Base-by-base conservation (phyloP, 1,284 basidiomycete species). In the Mycena citricolor region DNA sequence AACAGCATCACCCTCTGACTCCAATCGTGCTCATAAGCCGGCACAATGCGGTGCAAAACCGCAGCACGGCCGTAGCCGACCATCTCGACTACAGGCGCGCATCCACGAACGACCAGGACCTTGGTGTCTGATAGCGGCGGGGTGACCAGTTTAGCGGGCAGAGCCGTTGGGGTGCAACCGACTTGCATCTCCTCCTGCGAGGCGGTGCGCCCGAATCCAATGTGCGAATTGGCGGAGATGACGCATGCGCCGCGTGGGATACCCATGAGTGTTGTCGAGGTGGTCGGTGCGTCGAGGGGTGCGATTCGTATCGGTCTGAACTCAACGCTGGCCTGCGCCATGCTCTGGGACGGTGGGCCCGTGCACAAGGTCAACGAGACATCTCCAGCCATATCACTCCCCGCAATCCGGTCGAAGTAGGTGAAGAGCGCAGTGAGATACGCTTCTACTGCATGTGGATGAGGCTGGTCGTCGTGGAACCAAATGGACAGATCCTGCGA, bases 161-260 rank as follows among this genome's bases (percentile, higher is more conserved):
- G 40, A 11, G 38, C 20, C 22, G 40, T 37, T 12, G 49, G 49
- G 4, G 49, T 32, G 33, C 45, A 44, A 1, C 42, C 49, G 25
- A 51, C 42, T 22, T 51, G 49, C 49, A 51, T 51, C 34, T 51
- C 49, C 26, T 51, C 49, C 19, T 51, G 49, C 8, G 49, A 51
- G 2, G 49, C 49, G 13, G 49, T 51, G 24, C 44, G 40, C 7
- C 49, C 49, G 30, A 51, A 51, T 2, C 49, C 49, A 25, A 46
- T 46, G 30, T 47, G 29, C 2, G 26, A 32, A 20, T 51, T 47
- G 1, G 45, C 45, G 22, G 45, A 51, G 16, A 51, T 44, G 8
- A 51, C 49, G 16, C 49, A 51, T 3, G 49, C 49, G 5, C 41
- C 47, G 13, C 34, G 34, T 14, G 47, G 42, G 1, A 44, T 6